A percentile compares a stretch with the other conserved stretches of the same genome.
Evolutionary conservation across 1,284 basidiomycete species (phyloP).

Genomic region (Sphaerobolus stellatus): DNA sequence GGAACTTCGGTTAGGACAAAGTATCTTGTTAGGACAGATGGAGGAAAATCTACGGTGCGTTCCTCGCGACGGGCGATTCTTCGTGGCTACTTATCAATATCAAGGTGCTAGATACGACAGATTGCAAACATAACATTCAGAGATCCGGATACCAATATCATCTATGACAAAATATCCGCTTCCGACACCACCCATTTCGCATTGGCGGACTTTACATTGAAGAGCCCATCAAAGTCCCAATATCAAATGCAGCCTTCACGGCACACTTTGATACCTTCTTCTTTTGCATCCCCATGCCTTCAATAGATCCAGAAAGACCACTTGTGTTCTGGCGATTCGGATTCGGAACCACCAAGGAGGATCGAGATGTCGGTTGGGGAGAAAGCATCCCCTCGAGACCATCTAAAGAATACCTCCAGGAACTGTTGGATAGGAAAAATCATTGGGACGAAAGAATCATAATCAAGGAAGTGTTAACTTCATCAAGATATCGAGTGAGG

Average conservation of each 20-base stretch:
- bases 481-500: constrained; percentile 37
- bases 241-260: constrained; percentile 20
- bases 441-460: constrained; percentile 22
- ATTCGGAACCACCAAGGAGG: constrained; percentile 27
- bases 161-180: constrained; percentile 19
- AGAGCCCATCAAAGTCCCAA: constrained; percentile 13
- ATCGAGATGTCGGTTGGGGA: too few species aligned
- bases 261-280: constrained; percentile 19
- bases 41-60: constrained; percentile 49
- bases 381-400: constrained; percentile 35
- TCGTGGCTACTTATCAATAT: not conserved
- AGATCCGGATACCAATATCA: constrained; percentile 32
- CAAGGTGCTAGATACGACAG: constrained; percentile 20
- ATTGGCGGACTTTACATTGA: constrained; percentile 32
- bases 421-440: constrained; percentile 25
- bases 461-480: constrained; percentile 34
- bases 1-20: constrained; percentile 45
- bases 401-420: constrained; percentile 34
- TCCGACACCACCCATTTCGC: constrained; percentile 30
- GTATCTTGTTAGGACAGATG: constrained; percentile 58
- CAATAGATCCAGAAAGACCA: constrained; percentile 8
- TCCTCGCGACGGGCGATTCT: too few species aligned
- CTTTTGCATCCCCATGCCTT: constrained; percentile 24
- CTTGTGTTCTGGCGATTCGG: constrained; percentile 31
- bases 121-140: constrained; percentile 32